Evolutionary conservation across 2,329 filamentous ascomycete genomes (phyloP).

Genomic region (Botrytis porri): DNA sequence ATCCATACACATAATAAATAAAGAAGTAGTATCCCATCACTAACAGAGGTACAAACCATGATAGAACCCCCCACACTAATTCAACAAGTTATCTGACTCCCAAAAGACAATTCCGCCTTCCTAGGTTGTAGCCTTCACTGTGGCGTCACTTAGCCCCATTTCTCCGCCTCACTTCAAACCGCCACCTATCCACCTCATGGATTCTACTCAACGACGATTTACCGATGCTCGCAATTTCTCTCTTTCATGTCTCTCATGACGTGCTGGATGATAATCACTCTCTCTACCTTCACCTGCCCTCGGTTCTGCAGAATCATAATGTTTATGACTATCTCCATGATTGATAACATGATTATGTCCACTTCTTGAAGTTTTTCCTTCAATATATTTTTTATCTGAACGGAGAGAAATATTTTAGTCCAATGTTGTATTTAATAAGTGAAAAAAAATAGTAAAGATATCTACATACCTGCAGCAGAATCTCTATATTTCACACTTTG

Average conservation of each 20-base stretch:
- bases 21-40: not conserved
- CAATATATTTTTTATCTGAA: slow-evolving; percentile 6
- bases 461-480: not conserved
- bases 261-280: not conserved
- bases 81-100: not conserved
- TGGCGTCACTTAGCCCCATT: not conserved
- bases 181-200: not conserved
- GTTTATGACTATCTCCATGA: not conserved
- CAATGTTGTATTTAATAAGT: not conserved
- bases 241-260: not conserved
- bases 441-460: not conserved
- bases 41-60: not conserved
- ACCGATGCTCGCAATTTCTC: not conserved
- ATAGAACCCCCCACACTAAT: not conserved
- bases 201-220: not conserved
- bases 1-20: not conserved
- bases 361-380: not conserved
- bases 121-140: not conserved
- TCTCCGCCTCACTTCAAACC: not conserved
- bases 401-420: not conserved
- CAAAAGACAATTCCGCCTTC: not conserved
- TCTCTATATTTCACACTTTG: slow-evolving; percentile 13
- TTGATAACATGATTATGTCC: not conserved
- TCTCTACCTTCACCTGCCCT: slow-evolving; percentile 9
- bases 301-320: slow-evolving; percentile 14